phyloP scores from a whole-genome alignment of 2,329 filamentous ascomycete species.

The Claviceps monticola region DNA sequence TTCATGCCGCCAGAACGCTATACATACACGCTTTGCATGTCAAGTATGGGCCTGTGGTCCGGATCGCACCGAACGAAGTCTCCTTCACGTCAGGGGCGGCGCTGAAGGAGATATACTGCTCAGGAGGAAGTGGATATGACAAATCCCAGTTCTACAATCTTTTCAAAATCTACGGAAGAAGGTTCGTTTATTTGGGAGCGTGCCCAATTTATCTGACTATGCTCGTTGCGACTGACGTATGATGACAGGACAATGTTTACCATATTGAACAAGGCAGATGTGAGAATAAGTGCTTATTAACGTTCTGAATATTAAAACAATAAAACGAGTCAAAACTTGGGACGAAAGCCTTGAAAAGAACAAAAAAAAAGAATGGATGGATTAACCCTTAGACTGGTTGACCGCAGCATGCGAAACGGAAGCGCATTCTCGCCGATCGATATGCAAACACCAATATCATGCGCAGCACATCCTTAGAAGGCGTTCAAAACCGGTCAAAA shows the following conservation, averaged over 20 bases:
- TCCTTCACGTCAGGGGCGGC: conserved; percentile 24
- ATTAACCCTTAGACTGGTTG: not conserved
- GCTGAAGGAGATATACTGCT: conserved; percentile 39
- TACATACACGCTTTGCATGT: conserved; percentile 40
- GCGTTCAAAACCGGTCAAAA: conserved; percentile 41
- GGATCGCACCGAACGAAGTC: conserved; percentile 32
- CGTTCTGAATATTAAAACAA: too few relatives aligned
- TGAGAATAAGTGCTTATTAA: conserved; percentile 15
- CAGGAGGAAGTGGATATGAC: conserved; percentile 48
- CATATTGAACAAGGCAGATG: conserved; percentile 38
- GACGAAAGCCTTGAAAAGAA: not conserved
- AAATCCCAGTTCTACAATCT: conserved; percentile 52
- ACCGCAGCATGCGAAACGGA: conserved; percentile 45
- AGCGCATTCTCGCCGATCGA: conserved; percentile 48
- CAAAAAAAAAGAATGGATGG: not conserved
- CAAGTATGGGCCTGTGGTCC: conserved; percentile 30
- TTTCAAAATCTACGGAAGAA: conserved; percentile 42
- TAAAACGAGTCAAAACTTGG: not conserved
- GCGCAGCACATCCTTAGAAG: conserved; percentile 37
- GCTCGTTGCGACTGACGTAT: not conserved
- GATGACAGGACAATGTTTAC: conserved; percentile 43
- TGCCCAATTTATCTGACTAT: not conserved
- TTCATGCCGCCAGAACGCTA: conserved; percentile 34
- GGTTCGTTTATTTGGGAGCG: conserved; percentile 21
- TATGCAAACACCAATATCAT: conserved; percentile 58